These are phyloP conservation scores for Isatis lusitanica DNA, from an alignment of 441 rosid species.

Conservation along the genomic window DNA sequence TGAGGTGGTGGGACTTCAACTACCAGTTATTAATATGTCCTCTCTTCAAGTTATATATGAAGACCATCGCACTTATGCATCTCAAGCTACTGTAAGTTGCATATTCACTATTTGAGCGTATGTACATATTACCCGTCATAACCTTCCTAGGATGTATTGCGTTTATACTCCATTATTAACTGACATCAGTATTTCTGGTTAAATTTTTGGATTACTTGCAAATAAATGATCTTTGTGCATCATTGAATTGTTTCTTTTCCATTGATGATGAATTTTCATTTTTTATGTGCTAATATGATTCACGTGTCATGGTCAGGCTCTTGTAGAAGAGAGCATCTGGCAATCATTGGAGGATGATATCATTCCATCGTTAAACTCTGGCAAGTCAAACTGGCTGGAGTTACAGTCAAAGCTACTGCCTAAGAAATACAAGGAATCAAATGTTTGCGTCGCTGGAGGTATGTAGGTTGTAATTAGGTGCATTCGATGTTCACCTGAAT, in stretches of 20 bases:
- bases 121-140: slow-evolving; percentile 18
- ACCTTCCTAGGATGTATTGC: slow-evolving; percentile 2
- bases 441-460: slow-evolving; percentile 99
- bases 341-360: slow-evolving; percentile 86
- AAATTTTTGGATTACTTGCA: slow-evolving; percentile 7
- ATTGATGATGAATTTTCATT: slow-evolving; percentile 7
- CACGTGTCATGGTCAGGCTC: slow-evolving; percentile 47
- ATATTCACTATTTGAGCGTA: slow-evolving; percentile 5
- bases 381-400: slow-evolving; percentile 94
- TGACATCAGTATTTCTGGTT: slow-evolving; percentile 13
- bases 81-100: slow-evolving; percentile 81
- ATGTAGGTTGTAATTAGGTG: slow-evolving; percentile 54
- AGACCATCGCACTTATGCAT: slow-evolving; percentile 95
- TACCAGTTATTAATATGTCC: slow-evolving; percentile 76
- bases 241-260: slow-evolving; percentile 1
- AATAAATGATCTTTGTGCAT: slow-evolving; percentile 7
- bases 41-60: slow-evolving; percentile 86
- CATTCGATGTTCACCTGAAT: slow-evolving; percentile 27
- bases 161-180: neutral
- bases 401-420: slow-evolving; percentile 79
- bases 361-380: slow-evolving; percentile 71
- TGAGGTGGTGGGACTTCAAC: slow-evolving; percentile 71
- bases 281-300: slow-evolving; percentile 18
- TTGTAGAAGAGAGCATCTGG: slow-evolving; percentile 82
- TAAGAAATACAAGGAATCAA: slow-evolving; percentile 65